These are phyloP conservation scores for Gynostemma pentaphyllum DNA, from an alignment of 306 rosid species.

Conservation along the genomic window DNA sequence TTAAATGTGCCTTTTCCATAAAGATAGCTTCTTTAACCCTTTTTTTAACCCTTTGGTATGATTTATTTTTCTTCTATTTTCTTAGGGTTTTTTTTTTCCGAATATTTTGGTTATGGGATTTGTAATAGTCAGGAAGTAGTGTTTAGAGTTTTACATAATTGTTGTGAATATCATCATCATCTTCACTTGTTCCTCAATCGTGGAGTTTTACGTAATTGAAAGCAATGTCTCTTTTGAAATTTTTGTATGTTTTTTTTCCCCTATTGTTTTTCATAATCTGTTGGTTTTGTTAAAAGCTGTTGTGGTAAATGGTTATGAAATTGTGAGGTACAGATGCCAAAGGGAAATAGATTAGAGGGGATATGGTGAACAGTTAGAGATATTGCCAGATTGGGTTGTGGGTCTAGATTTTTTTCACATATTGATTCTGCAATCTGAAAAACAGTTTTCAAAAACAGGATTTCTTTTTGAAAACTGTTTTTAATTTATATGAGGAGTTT, in stretches of 20 bases:
- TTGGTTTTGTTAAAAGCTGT: background rate
- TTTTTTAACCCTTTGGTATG: background rate
- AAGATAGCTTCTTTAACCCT: background rate
- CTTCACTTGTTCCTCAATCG: slow-evolving; percentile 1
- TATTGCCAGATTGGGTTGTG: too few relatives aligned
- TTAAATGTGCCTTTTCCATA: background rate
- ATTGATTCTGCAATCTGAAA: too few relatives aligned
- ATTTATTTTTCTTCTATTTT: background rate
- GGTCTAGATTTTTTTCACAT: too few relatives aligned
- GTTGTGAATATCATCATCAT: slow-evolving; percentile 48
- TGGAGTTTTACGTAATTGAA: background rate
- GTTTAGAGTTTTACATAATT: slow-evolving; percentile 22
- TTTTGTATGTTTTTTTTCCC: background rate
- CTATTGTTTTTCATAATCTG: too few relatives aligned
- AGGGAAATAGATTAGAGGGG: too few relatives aligned
- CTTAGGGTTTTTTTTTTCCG: background rate
- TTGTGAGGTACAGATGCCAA: too few relatives aligned
- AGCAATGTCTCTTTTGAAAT: background rate
- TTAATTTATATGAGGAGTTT: too few relatives aligned
- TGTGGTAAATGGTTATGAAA: too few relatives aligned
- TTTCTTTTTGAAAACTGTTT: too few relatives aligned
- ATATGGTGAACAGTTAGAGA: too few relatives aligned
- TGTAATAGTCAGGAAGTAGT: slow-evolving; percentile 19
- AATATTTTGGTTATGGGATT: slow-evolving; percentile 11
- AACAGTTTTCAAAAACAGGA: too few relatives aligned